Percentiles rank a stretch among this genome's conserved stretches.
Conservation (phyloP, 208 protist species). For the Leishmania tropica region DNA sequence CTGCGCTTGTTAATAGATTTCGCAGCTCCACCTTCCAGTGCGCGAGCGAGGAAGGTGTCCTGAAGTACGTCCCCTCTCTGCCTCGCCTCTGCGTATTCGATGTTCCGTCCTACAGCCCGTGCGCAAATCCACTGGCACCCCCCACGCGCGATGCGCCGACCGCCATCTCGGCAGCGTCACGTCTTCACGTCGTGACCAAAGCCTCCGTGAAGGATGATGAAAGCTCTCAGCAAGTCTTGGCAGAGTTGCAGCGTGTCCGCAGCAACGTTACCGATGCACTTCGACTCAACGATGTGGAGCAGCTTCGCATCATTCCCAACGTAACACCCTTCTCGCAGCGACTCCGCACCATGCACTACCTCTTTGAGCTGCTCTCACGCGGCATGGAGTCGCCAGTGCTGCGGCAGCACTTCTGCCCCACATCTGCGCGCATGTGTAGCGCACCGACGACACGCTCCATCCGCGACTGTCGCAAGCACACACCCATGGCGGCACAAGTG, state of each 20-base stretch:
- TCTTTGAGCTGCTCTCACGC: conserved; percentile 55
- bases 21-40: conserved; percentile 36
- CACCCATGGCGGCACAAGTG: background rate
- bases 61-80: conserved; percentile 66
- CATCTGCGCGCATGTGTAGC: background rate
- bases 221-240: background rate
- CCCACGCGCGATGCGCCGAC: background rate
- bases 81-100: conserved; percentile 85
- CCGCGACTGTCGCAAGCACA: background rate
- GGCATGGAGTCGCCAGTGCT: conserved; percentile 53
- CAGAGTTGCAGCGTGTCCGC: conserved; percentile 33
- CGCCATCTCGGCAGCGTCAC: conserved; percentile 3
- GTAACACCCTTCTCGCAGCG: conserved; percentile 82
- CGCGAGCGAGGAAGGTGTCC: conserved; percentile 49
- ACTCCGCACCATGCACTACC: conserved; percentile 73
- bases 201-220: background rate
- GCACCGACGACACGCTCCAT: background rate
- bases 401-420: conserved; percentile 36
- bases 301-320: conserved; percentile 79
- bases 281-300: conserved; percentile 46
- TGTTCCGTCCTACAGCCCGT: conserved; percentile 64
- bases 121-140: conserved; percentile 4
- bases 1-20: conserved; percentile 72
- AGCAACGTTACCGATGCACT: conserved; percentile 23
- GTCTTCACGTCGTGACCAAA: background rate